Base-by-base conservation (phyloP, 2,329 filamentous ascomycete genomes). In the Microascus cirrosus region DNA sequence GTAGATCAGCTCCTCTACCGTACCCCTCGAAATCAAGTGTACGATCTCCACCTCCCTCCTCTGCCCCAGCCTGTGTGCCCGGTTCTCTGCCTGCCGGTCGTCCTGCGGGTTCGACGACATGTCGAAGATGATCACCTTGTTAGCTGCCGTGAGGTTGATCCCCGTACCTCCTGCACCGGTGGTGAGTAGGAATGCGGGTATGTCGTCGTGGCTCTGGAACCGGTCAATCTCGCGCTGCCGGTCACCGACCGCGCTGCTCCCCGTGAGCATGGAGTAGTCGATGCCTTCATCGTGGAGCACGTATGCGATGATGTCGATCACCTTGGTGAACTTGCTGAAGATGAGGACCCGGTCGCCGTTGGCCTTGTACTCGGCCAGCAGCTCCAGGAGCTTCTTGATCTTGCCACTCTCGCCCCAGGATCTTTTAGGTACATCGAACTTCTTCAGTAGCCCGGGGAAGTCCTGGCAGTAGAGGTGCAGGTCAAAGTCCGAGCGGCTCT, bases 41-140 rank as follows among this genome's bases (percentile, higher is more conserved):
- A 96, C 84, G 48, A 99, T 88, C 68, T 99, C 93, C 1, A 99
- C 94, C 39, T 93, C 87, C 18, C 89, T 79, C 34, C 83, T 92
- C 75, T 99, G 94, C 0, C 94, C 94, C 10, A 99, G 89, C 15
- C 94, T 87, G 72, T 99, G 94, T 0, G 94, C 94, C 20, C 94
- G 86, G 70, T 99, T 97, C 76, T 97, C 94, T 0, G 94, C 94
- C 70, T 99, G 94, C n/a, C 96, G 85, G 68, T 99, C 94, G 64
- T 97, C 93, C 68, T 99, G 94, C 0, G 94, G 94, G 65, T 99
- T 99, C 74, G 96, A 96, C n/a, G 86, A 90, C 62, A 89, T 88
- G 71, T 99, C 94, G 69, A 97, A 96, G 66, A 99, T 94, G 71
- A 99, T 84, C 64, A 99, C 93, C 73, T 96, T 97, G 76, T 97